Base-by-base conservation (phyloP, 1,284 basidiomycete genomes). In the Amylostereum areolatum region DNA sequence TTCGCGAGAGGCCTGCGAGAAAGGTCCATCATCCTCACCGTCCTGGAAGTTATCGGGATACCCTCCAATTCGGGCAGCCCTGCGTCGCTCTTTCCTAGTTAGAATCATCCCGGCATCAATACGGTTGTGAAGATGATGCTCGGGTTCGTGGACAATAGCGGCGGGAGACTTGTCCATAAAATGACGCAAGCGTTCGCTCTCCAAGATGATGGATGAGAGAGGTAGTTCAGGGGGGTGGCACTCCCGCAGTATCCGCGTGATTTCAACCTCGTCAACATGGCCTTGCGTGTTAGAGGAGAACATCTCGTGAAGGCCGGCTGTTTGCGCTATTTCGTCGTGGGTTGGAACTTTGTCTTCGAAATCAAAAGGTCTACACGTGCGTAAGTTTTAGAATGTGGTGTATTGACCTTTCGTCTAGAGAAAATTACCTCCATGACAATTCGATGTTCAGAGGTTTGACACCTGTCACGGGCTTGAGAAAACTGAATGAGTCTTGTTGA, bases 341-440 rank as follows among this genome's bases (percentile, higher is more conserved):
- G 72, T 75, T 9, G 76, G 76, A 4, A 74, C 53, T 51, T 71
- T 63, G 61, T 73, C 50, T 57, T 73, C 64, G 63, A 77, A 69
- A 39, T 68, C 69, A 57, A 75, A 74, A 6, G 69, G 72, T 28
- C 73, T 73, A 45, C 25, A 58, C 47, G 12, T 8, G n/a, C 29
- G 30, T n/a, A 41, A 34, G 45, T 35, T 11, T 18, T 18, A 18
- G 47, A 37, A 6, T 9, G 18, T 30, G 44, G 36, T 11, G 47
- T 33, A 39, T 24, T 7, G 34, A 30, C 44, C 28, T 32, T 46
- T 27, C 36, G 47, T 18, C 18, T 28, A 39, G 45, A 12, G 47
- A 35, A 24, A 60, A 75, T 45, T 47, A 85, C 85, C 77, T 72
- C 85, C 85, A 88, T n/a, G 81, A 80, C 43, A 89, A 65, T 42